A percentile compares a stretch with the other conserved stretches of the same genome.
Conservation (phyloP, 2,329 filamentous ascomycete species). For the Xylariaceae sp. region DNA sequence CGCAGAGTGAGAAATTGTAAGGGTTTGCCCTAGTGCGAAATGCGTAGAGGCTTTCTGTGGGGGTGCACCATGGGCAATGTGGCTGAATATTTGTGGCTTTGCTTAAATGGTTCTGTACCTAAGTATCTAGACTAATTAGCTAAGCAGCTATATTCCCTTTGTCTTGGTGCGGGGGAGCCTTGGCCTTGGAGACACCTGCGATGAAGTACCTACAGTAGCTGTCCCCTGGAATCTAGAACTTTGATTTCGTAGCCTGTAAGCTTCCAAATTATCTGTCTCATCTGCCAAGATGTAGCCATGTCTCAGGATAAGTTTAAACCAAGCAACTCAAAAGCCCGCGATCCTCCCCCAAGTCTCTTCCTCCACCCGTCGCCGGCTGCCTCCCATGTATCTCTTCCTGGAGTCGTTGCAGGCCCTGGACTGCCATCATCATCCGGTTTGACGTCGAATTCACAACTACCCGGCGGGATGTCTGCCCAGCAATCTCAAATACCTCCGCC, state of each 20-base stretch:
- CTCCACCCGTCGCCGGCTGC: conserved; percentile 81
- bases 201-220: no score
- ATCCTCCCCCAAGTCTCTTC: conserved; percentile 76
- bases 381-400: conserved; percentile 68
- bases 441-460: conserved; percentile 23
- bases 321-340: conserved; percentile 48
- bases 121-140: no score
- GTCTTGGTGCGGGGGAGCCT: no score
- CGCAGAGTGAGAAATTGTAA: conserved; percentile 34
- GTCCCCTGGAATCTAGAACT: no score
- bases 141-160: no score
- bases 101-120: not conserved
- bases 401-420: conserved; percentile 46
- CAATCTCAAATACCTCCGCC: conserved; percentile 39
- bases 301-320: conserved; percentile 35
- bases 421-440: conserved; percentile 40
- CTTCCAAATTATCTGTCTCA: not conserved
- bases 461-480: conserved; percentile 27
- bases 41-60: conserved; percentile 15
- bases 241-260: no score
- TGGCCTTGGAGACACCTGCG: no score
- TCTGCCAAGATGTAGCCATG: conserved; percentile 41
- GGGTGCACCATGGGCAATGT: not conserved
- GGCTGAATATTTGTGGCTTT: not conserved
- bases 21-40: conserved; percentile 35